Conservation (phyloP, 2,329 filamentous ascomycete genomes). For the Elsinoe ampelina region DNA sequence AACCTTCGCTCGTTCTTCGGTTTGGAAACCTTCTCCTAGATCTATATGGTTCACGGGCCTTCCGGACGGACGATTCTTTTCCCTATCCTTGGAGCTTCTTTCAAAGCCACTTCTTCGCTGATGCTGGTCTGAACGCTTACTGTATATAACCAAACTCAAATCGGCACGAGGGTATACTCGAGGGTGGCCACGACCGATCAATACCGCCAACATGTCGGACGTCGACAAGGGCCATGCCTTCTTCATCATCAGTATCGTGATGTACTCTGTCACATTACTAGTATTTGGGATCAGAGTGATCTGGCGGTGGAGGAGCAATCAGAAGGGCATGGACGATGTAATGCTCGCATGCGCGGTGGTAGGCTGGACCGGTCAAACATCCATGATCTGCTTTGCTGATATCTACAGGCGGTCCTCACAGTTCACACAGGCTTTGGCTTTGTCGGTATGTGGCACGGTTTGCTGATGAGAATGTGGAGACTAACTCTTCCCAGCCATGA, state of each 20-base stretch:
- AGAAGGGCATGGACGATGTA: conserved; percentile 6
- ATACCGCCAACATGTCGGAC: not conserved
- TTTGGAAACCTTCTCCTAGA: not conserved
- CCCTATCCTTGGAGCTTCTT: conserved; percentile 3
- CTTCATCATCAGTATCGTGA: conserved; percentile 11
- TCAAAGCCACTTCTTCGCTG: not conserved
- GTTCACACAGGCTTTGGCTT: conserved; percentile 5
- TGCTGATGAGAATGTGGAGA: no score
- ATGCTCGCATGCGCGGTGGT: conserved; percentile 8
- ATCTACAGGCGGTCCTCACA: not conserved
- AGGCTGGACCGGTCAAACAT: not conserved
- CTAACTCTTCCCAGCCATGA: not conserved
- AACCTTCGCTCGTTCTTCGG: not conserved
- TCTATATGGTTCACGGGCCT: conserved; percentile 7
- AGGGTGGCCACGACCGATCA: not conserved
- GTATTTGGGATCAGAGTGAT: not conserved
- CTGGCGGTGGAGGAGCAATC: conserved; percentile 8
- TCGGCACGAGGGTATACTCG: not conserved
- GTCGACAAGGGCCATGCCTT: conserved; percentile 9
- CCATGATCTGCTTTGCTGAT: not conserved
- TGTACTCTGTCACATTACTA: conserved; percentile 2
- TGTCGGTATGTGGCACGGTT: not conserved
- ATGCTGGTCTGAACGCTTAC: conserved; percentile 3
- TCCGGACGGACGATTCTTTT: conserved; percentile 2
- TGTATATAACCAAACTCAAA: not conserved